phyloP scores from a whole-genome alignment of 1,139 yeast species.

The Pichia sp. region DNA sequence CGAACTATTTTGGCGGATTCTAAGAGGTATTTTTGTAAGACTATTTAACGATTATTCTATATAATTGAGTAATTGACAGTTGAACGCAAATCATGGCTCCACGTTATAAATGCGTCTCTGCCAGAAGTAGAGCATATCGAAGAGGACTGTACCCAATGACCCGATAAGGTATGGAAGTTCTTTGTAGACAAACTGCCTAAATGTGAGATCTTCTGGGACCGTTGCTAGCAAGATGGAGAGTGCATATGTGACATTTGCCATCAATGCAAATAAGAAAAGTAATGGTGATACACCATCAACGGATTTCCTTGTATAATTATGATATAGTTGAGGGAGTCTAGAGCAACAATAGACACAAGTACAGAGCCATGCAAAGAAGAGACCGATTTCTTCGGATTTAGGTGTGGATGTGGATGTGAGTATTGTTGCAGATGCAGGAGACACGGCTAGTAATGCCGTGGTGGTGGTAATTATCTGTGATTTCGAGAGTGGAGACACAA shows the following conservation, averaged over 20 bases:
- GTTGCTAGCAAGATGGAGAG: constrained; percentile 46
- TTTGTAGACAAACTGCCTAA: constrained; percentile 47
- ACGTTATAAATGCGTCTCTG: constrained; percentile 42
- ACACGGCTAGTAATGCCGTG: constrained; percentile 2
- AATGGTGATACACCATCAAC: constrained; percentile 83
- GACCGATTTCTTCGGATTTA: constrained; percentile 33
- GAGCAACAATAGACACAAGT: constrained; percentile 70
- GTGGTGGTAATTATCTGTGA: constrained; percentile 4
- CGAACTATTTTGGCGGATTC: constrained; percentile 18
- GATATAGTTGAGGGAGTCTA: constrained; percentile 76
- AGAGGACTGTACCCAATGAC: constrained; percentile 76
- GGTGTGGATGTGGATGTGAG: not conserved
- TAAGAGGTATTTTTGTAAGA: constrained; percentile 2
- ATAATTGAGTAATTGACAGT: not conserved
- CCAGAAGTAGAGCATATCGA: constrained; percentile 68
- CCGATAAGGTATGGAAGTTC: constrained; percentile 84
- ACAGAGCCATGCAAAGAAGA: constrained; percentile 70
- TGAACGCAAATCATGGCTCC: too few relatives aligned
- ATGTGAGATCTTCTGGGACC: constrained; percentile 24
- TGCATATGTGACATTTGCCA: constrained; percentile 74
- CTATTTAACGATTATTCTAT: not conserved
- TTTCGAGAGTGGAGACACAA: not conserved
- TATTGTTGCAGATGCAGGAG: constrained; percentile 5
- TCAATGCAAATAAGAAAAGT: constrained; percentile 68
- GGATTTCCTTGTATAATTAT: constrained; percentile 70